Evolutionary conservation across 257 asterid species (phyloP).

Genomic region (Przewalskia tangutica): DNA sequence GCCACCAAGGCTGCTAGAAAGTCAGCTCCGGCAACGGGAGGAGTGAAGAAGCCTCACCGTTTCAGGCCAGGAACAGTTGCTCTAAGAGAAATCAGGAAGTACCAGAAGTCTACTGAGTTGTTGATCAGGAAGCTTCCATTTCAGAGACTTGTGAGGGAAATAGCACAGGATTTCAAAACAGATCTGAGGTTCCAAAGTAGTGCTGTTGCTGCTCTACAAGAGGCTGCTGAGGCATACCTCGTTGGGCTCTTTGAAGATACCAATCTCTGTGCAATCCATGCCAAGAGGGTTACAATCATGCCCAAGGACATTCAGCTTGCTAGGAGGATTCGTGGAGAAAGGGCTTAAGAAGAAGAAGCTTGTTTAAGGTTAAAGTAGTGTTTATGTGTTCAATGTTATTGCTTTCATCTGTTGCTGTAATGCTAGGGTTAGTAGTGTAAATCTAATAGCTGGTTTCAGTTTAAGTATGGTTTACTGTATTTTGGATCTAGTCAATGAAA

Average conservation of each 20-base stretch:
- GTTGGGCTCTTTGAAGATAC: not conserved
- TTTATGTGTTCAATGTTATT: not conserved
- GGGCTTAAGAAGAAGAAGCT: not conserved
- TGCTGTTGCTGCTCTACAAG: not conserved
- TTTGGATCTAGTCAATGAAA: not conserved
- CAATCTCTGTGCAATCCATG: not conserved
- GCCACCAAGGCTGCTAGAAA: not conserved
- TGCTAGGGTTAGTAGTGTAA: accelerated
- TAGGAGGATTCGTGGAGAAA: not conserved
- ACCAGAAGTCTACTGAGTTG: not conserved
- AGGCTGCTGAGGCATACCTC: not conserved
- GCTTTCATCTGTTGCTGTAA: not conserved
- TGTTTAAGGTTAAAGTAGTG: not conserved
- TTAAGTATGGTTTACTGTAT: too few species aligned
- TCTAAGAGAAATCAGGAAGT: not conserved
- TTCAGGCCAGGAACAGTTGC: not conserved
- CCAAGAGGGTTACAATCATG: not conserved
- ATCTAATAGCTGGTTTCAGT: too few species aligned
- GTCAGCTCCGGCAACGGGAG: not conserved
- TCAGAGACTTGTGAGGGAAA: not conserved
- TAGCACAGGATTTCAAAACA: not conserved
- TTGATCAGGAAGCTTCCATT: not conserved
- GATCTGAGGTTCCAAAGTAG: not conserved
- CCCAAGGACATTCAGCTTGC: not conserved
- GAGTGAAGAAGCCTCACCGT: not conserved